Conservation (phyloP, 306 rosid species). For the Urtica urens region DNA sequence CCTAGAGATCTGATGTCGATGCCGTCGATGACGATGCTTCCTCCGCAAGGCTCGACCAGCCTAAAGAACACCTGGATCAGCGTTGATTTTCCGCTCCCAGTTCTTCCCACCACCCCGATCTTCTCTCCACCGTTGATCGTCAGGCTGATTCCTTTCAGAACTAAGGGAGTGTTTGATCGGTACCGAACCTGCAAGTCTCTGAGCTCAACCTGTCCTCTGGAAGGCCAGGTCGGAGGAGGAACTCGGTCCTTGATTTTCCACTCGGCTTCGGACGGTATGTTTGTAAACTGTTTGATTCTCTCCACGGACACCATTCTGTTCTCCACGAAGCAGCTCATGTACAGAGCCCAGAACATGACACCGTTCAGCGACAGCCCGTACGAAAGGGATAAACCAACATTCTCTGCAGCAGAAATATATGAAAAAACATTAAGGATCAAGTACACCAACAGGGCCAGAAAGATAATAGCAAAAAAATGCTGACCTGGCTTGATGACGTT, state of each 20-base stretch:
- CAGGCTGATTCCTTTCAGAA: constrained; percentile 73
- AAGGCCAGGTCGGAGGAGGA: constrained; percentile 83
- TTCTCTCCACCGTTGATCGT: constrained; percentile 84
- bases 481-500: constrained; percentile 73
- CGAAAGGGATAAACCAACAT: constrained; percentile 80
- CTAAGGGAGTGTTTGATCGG: constrained; percentile 83
- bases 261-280: constrained; percentile 67
- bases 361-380: constrained; percentile 73
- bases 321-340: constrained; percentile 84
- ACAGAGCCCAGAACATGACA: constrained; percentile 65
- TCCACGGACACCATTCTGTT: constrained; percentile 97
- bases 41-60: constrained; percentile 90
- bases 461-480: too few species aligned
- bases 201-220: constrained; percentile 67
- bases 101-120: constrained; percentile 87
- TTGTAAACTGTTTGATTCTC: constrained; percentile 71
- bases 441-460: too few species aligned
- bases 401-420: constrained; percentile 37
- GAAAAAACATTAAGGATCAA: too few species aligned
- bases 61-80: constrained; percentile 84
- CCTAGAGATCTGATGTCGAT: constrained; percentile 61
- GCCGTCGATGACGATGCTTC: constrained; percentile 70
- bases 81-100: constrained; percentile 95
- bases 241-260: constrained; percentile 52
- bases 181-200: constrained; percentile 80